Evolutionary conservation across 306 rosid genomes (phyloP).

Genomic region (Malus sylvestris): DNA sequence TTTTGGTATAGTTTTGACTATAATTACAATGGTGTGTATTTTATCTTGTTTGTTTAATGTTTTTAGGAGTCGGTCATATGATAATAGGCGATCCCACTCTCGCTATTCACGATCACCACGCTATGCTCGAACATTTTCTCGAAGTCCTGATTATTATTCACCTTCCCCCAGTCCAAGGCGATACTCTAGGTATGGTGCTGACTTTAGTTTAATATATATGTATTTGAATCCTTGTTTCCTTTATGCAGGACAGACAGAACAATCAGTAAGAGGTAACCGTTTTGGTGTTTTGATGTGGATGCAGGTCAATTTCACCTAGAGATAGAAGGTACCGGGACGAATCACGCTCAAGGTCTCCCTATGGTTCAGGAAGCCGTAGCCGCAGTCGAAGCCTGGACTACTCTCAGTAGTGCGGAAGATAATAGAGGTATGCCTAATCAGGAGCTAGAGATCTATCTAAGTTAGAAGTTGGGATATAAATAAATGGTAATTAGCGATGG

Average conservation of each 20-base stretch:
- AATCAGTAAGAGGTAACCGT: not conserved
- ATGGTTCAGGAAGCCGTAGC: conserved; percentile 41
- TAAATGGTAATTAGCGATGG: not conserved
- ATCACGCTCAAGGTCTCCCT: conserved; percentile 59
- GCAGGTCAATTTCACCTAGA: conserved; percentile 68
- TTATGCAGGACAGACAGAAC: not conserved
- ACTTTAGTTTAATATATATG: not conserved
- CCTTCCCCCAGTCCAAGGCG: conserved; percentile 39
- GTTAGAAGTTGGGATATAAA: not conserved
- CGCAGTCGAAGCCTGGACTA: conserved; percentile 43
- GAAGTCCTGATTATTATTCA: conserved; percentile 40
- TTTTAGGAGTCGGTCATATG: conserved; percentile 33
- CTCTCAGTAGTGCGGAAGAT: conserved; percentile 26
- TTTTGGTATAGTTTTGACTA: no score
- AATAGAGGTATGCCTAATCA: not conserved
- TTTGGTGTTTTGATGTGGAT: not conserved
- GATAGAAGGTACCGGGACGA: conserved; percentile 31
- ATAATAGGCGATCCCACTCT: conserved; percentile 32
- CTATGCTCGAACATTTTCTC: conserved; percentile 39
- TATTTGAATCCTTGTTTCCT: not conserved
- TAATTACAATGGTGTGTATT: not conserved
- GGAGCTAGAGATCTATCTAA: not conserved
- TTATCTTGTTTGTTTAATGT: not conserved
- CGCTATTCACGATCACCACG: conserved; percentile 38
- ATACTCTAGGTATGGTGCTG: conserved; percentile 38